Percentiles rank a stretch among this genome's conserved stretches.
Evolutionary conservation across 352 stramenopile species (phyloP).

Genomic region (Globisporangium recalcitrans): DNA sequence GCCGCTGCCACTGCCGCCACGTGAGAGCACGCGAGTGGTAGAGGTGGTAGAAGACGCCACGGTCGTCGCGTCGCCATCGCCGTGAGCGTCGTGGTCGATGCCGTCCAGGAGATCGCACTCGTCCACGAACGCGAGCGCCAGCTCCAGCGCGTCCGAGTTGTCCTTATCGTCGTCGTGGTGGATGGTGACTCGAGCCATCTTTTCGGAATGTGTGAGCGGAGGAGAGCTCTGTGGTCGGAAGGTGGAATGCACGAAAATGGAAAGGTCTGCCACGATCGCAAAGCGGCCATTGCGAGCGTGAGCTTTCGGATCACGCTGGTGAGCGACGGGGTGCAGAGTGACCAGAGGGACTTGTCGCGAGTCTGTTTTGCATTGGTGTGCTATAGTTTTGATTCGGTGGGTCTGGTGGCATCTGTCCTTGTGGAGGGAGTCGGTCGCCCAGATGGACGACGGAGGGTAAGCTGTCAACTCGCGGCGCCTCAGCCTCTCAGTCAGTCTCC

Average conservation of each 20-base stretch:
- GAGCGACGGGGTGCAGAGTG: background rate
- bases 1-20: background rate
- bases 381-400: too few species aligned
- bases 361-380: too few species aligned
- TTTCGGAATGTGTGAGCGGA: background rate
- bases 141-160: conserved; percentile 5
- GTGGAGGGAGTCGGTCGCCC: background rate
- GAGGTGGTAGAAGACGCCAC: background rate
- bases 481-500: background rate
- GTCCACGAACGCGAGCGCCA: conserved; percentile 12
- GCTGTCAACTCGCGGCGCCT: background rate
- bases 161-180: background rate
- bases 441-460: background rate
- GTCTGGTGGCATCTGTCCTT: too few species aligned
- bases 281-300: background rate
- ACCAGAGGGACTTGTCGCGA: too few species aligned
- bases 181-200: background rate
- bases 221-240: background rate
- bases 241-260: background rate
- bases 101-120: conserved; percentile 1
- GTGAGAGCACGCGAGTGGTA: background rate
- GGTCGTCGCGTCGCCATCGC: background rate
- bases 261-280: background rate
- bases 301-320: background rate
- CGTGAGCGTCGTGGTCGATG: background rate